A percentile compares a stretch with the other conserved stretches of the same genome.
phyloP scores from a whole-genome alignment of 352 stramenopile genomes.

The Phytophthora europaea region DNA sequence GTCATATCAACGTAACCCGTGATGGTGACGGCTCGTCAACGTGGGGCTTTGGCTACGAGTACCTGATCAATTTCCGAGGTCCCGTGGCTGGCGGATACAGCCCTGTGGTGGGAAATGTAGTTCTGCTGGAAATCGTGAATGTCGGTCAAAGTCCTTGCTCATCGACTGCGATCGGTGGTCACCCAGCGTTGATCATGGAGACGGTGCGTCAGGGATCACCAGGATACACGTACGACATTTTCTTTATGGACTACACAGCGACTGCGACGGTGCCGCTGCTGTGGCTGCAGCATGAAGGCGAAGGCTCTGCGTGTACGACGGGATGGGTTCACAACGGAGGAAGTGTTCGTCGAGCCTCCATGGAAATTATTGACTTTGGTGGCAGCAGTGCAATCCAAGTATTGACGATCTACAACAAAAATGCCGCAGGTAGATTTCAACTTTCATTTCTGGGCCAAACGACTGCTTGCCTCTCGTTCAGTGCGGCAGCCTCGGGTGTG shows the following conservation, averaged over 20 bases:
- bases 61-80: slow-evolving; percentile 72
- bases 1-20: slow-evolving; percentile 61
- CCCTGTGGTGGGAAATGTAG: slow-evolving; percentile 67
- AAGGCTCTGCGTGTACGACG: slow-evolving; percentile 25
- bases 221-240: slow-evolving; percentile 83
- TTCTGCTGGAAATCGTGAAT: slow-evolving; percentile 61
- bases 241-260: slow-evolving; percentile 62
- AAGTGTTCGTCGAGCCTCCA: slow-evolving; percentile 52
- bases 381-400: slow-evolving; percentile 74
- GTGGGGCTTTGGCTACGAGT: slow-evolving; percentile 87
- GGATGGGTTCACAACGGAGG: slow-evolving; percentile 47
- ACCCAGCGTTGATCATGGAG: slow-evolving; percentile 73
- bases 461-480: slow-evolving; percentile 53
- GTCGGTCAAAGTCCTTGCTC: slow-evolving; percentile 54
- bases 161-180: slow-evolving; percentile 39
- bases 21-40: slow-evolving; percentile 66
- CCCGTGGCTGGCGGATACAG: slow-evolving; percentile 66
- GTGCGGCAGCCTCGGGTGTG: slow-evolving; percentile 32
- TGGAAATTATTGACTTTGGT: slow-evolving; percentile 59
- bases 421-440: slow-evolving; percentile 43
- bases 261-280: slow-evolving; percentile 45
- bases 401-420: slow-evolving; percentile 50
- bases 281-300: slow-evolving; percentile 32
- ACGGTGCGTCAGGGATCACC: slow-evolving; percentile 69
- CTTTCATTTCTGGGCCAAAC: slow-evolving; percentile 56